Evolutionary conservation across 495 filamentous ascomycete genomes (phyloP), one percentile per base, ranked within the genome.

Genomic region (Penicillium goetzii): DNA sequence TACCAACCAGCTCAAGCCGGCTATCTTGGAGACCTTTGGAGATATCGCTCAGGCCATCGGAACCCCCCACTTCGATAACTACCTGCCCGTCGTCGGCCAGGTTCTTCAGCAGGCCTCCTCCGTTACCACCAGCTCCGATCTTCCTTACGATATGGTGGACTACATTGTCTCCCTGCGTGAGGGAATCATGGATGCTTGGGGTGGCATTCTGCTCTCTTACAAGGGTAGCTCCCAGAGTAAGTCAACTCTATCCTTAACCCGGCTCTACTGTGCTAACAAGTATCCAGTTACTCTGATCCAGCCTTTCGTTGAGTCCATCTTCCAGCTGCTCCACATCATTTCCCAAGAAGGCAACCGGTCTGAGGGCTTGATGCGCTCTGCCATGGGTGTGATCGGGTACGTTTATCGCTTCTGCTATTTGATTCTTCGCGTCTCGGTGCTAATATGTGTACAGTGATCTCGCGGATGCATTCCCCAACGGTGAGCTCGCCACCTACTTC

Each of bases 171-270:
- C 93, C 17, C 85, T 99, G 55, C 88, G 95, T 59, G 95, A 99
- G 73, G 95, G 94, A 68, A 97, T 98, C 61, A 97, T 97, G 91
- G 95, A 99, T 84, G 95, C 95, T 17, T 99, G 96, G 92, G 93
- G 91, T 72, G 95, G 95, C 69, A 93, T 94, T 51, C 90, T 99
- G 63, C 85, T 93, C 72, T 92, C 95, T 34, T 90, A 97, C 88
- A 97, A 94, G 85, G 78, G 83, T 63, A 78, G 62, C 32, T 70
- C 79, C 49, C 52, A 88, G 81, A 84, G 84, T 76, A 69, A 58
- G 73, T 60, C 19, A n/a, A 25, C 11, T 58, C 25, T n/a, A 23
- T 49, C n/a, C 23, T 26, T 12, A 25, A 11, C 15, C 25, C 74
- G 71, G 74, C 63, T 47, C 28, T 36, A 14, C 58, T 10, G 60